Evolutionary conservation across 805 yeast species (phyloP).

Genomic region (Saccharomycopsis lassenensis): DNA sequence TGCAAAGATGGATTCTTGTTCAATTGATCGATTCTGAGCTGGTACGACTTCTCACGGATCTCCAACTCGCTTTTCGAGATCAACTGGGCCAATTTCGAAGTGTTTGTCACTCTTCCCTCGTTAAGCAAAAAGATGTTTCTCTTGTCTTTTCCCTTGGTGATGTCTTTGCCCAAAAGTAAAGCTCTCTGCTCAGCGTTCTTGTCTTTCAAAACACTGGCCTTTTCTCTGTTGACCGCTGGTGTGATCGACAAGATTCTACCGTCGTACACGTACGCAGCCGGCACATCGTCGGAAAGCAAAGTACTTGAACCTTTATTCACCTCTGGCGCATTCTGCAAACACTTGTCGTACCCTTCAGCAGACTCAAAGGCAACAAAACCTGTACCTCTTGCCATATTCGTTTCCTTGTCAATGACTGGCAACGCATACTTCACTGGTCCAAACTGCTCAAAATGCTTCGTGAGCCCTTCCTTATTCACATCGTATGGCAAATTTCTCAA

Average conservation of each 20-base stretch:
- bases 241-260: conserved; percentile 82
- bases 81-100: conserved; percentile 64
- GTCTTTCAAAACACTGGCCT: conserved; percentile 66
- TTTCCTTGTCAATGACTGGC: conserved; percentile 78
- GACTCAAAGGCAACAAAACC: conserved; percentile 83
- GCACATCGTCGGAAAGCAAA: conserved; percentile 85
- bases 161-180: conserved; percentile 69
- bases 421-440: conserved; percentile 89
- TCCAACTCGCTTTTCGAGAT: conserved; percentile 69
- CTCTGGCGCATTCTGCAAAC: conserved; percentile 72
- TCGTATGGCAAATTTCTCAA: conserved; percentile 93
- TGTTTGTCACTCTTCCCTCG: conserved; percentile 84
- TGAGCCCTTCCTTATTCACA: conserved; percentile 70
- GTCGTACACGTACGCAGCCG: conserved; percentile 79
- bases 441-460: conserved; percentile 69
- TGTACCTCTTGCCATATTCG: conserved; percentile 86
- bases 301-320: conserved; percentile 43
- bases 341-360: conserved; percentile 51
- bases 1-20: conserved; percentile 86
- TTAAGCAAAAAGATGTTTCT: conserved; percentile 79
- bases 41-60: conserved; percentile 77
- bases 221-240: conserved; percentile 76
- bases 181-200: conserved; percentile 63
- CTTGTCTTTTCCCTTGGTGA: conserved; percentile 68
- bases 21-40: conserved; percentile 79